These are phyloP conservation scores for Pestalotiopsis sp. DNA, from an alignment of 2,329 filamentous ascomycete species.

Conservation along the genomic window DNA sequence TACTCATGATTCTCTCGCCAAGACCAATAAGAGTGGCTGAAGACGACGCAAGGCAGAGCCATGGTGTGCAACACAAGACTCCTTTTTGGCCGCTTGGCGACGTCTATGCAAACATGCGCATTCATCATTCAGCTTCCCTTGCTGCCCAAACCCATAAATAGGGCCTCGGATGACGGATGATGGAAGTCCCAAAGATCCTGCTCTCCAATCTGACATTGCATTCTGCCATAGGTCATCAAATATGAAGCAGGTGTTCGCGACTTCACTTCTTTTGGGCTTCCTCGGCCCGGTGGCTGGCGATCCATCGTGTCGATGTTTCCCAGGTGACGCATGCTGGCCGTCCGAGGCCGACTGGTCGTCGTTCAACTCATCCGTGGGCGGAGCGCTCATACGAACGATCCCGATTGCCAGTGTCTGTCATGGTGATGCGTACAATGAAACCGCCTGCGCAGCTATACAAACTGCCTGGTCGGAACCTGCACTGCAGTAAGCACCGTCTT, in stretches of 20 bases:
- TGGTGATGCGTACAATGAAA: constrained; percentile 15
- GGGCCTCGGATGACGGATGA: background rate
- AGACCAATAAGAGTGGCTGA: background rate
- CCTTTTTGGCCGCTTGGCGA: background rate
- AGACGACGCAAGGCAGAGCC: background rate
- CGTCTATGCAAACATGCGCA: background rate
- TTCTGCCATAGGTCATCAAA: background rate
- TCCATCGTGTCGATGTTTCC: constrained; percentile 32
- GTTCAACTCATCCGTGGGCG: constrained; percentile 47
- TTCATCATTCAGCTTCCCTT: background rate
- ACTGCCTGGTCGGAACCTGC: constrained; percentile 17
- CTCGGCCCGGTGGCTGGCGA: background rate
- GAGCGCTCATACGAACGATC: constrained; percentile 45
- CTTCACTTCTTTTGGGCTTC: background rate
- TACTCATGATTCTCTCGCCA: background rate
- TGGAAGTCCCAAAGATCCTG: background rate
- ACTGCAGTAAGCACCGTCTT: constrained; percentile 14
- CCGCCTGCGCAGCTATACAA: constrained; percentile 17
- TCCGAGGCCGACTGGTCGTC: constrained; percentile 37
- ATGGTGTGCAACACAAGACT: background rate
- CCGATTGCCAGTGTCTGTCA: constrained; percentile 49
- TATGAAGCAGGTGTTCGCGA: background rate
- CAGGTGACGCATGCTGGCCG: constrained; percentile 51
- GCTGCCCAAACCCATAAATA: background rate
- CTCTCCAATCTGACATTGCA: background rate